Base-by-base conservation (phyloP, 768 basidiomycete genomes). In the Peribolospora baueri region DNA sequence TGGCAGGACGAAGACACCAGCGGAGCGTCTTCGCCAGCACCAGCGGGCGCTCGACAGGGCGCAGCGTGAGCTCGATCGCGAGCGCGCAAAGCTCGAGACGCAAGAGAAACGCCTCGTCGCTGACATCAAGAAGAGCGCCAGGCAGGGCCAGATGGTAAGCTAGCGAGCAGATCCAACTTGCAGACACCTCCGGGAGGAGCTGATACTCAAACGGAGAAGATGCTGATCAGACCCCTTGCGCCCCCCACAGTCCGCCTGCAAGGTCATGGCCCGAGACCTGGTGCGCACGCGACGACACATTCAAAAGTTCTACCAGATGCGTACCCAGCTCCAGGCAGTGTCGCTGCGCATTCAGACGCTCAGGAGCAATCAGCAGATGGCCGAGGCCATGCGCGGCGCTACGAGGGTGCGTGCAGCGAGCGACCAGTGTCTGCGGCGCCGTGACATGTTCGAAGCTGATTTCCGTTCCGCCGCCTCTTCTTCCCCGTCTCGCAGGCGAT, bases 231-330 rank as follows among this genome's bases (percentile, higher is more conserved):
- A 25, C 25, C 57, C 55, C 57, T 55, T 11, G 7, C n/a, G 7
- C 13, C 25, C 14, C 25, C 13, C 41, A 7, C 68, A 97, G 91
- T 87, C 86, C 66, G 87, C 91, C 25, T 95, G 90, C 73, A 97
- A 97, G 74, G 83, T 97, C 60, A 93, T 95, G 82, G 93, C 93
- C 37, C 97, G 93, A 68, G 93, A 98, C 66, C 81, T 98, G 55
- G 87, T 97, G 59, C 78, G 93, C 60, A 97, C 91, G 8, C 75
- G 93, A 51, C 77, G 84, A 64, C 97, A 98, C 66, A 74, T 88
- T 37, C 87, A 95, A 70, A 97, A 95, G 68, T 98, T 98, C 73
- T 84, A 93, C 66, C 86, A 90, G 66, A 97, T 98, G 91, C 78
- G 85, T 56, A 97, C 93, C 3, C 93, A 97, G 65, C 75, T 98